These are phyloP conservation scores for Comarum palustre DNA, from an alignment of 306 rosid genomes.

Conservation along the genomic window DNA sequence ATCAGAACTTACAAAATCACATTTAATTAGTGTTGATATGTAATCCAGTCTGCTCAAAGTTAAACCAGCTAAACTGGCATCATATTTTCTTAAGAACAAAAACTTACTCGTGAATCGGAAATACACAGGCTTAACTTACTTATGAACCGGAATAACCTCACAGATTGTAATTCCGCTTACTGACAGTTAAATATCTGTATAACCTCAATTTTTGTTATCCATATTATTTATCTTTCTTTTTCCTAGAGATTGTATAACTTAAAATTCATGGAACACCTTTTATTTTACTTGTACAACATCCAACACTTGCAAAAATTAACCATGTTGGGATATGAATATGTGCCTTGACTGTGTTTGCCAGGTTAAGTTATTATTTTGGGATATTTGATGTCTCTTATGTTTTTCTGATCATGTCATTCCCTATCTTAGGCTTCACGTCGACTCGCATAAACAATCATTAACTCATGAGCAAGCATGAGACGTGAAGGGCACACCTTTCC, in stretches of 20 bases:
- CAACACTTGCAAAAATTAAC: not conserved
- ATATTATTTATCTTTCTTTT: not conserved
- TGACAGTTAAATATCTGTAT: not conserved
- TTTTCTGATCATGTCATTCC: not conserved
- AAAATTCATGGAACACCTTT: not conserved
- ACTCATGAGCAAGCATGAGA: not conserved
- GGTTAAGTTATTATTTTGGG: not conserved
- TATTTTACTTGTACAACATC: not conserved
- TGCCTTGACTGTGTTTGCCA: no score
- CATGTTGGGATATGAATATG: no score
- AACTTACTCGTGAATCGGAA: not conserved
- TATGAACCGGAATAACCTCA: not conserved
- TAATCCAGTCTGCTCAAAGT: not conserved
- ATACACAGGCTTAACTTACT: not conserved
- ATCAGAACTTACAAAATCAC: not conserved
- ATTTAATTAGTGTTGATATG: not conserved
- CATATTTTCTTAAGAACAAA: not conserved
- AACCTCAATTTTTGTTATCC: not conserved
- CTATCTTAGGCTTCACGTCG: not conserved
- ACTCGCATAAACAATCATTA: constrained; percentile 5
- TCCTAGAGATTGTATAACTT: not conserved
- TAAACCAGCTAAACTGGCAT: not conserved
- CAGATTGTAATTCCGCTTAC: not conserved
- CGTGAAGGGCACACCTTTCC: constrained; percentile 57
- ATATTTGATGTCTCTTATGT: not conserved